Evolutionary conservation across 1,284 basidiomycete genomes (phyloP).

Genomic region (Leccinum subrobustum): DNA sequence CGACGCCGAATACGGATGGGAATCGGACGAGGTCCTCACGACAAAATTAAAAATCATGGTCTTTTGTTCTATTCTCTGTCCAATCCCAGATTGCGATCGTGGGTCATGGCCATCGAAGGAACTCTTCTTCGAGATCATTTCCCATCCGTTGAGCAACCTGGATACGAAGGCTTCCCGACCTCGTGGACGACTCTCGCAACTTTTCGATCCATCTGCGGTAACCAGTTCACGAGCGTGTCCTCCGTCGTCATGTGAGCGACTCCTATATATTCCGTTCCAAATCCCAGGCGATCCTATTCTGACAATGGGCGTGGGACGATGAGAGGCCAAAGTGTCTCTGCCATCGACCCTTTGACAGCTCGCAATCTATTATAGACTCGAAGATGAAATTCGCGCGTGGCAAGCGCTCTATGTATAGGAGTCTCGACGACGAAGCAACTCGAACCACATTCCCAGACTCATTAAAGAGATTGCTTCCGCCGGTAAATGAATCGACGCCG

Average conservation of each 20-base stretch:
- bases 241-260: not conserved
- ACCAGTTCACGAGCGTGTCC: not conserved
- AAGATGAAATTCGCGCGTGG: slow-evolving; percentile 7
- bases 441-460: slow-evolving; percentile 14
- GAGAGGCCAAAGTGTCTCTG: not conserved
- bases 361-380: not conserved
- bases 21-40: slow-evolving; percentile 6
- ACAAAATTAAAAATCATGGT: slow-evolving; percentile 3
- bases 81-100: slow-evolving; percentile 18
- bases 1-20: slow-evolving; percentile 8
- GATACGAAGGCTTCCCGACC: not conserved
- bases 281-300: not conserved
- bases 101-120: not conserved
- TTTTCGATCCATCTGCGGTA: not conserved
- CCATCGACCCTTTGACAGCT: not conserved
- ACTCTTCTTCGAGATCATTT: slow-evolving; percentile 2
- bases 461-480: slow-evolving; percentile 7
- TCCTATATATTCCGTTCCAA: not conserved
- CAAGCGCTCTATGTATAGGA: not conserved
- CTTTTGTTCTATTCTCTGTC: not conserved
- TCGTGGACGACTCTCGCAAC: not conserved
- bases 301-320: slow-evolving; percentile 8
- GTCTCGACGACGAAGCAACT: slow-evolving; percentile 4
- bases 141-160: slow-evolving; percentile 8
- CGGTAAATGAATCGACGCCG: not conserved